Evolutionary conservation across 345 rosid species (phyloP), one percentile per base, ranked within the genome.

Genomic region (Eucalyptus cloeziana): DNA sequence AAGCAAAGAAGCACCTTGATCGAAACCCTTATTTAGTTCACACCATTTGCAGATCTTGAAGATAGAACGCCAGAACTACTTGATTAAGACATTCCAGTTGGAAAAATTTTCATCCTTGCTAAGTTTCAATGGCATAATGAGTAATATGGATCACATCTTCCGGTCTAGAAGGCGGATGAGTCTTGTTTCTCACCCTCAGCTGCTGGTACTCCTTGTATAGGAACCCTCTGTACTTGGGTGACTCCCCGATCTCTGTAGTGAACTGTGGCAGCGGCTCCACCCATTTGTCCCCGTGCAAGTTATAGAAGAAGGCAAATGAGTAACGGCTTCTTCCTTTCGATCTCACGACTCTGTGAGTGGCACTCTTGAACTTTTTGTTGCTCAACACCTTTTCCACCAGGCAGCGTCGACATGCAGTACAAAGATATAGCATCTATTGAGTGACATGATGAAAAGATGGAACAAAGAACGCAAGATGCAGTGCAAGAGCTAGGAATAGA

Each of bases 331-430:
- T 90, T 30, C 90, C 94, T 86, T 86, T 30, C 11, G 93, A 88
- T 67, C 95, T 93, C 92, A 94, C 90, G 90, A 95, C 96, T 31
- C 94, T 89, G 89, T 94, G 96, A 5, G 92, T 94, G 67, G 94
- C 93, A 87, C 96, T 95, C 89, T 91, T 93, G 91, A 94, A 92
- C 56, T 92, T 94, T 40, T 94, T 92, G 93, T 94, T 95, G 93
- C 95, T 95, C 92, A 91, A 60, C 19, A 94, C 95, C 94, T 95
- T 87, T 67, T 9, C 43, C 33, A 49, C 83, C 10, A 85, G 56
- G 56, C 40, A 30, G 56, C 8, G 24, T 30, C 58, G 1, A 47
- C 37, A 0, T 30, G 83, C 83, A 37, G 22, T 40, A 10, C 83
- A 71, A 71, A 71, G 83, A 71, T 10, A 71, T 10, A 33, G 83